Evolutionary conservation across 139 green algal genomes (phyloP).

Genomic region (Picochlorum sp.): DNA sequence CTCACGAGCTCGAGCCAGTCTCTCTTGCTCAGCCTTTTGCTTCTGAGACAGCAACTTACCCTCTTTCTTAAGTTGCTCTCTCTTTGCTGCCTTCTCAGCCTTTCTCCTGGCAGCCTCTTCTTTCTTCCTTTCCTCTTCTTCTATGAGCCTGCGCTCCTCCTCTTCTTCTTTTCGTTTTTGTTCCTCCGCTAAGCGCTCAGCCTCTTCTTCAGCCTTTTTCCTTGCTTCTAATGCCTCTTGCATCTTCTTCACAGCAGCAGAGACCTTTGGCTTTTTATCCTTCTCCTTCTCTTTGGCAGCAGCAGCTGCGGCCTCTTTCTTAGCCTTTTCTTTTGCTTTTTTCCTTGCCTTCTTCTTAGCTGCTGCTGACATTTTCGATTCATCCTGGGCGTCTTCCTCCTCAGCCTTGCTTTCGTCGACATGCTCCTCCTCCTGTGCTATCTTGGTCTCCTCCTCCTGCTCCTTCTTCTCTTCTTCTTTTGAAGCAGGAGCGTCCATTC

Average conservation of each 20-base stretch:
- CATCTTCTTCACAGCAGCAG: constrained; percentile 60
- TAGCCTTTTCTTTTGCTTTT: constrained; percentile 60
- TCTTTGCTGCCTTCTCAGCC: constrained; percentile 38
- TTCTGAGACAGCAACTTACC: constrained; percentile 85
- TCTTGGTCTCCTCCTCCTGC: constrained; percentile 14
- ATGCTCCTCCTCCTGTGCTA: constrained; percentile 14
- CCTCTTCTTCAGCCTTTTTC: constrained; percentile 56
- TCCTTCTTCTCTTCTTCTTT: constrained; percentile 14
- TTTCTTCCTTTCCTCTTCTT: constrained; percentile 52
- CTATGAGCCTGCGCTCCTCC: constrained; percentile 44
- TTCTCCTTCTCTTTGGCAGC: constrained; percentile 26
- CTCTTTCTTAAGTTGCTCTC: constrained; percentile 72
- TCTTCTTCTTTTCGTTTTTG: constrained; percentile 52
- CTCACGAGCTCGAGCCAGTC: constrained; percentile 67
- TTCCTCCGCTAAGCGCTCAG: constrained; percentile 38
- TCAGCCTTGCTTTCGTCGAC: constrained; percentile 15
- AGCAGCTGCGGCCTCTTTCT: constrained; percentile 23
- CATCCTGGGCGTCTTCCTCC: constrained; percentile 16
- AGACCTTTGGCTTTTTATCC: constrained; percentile 50
- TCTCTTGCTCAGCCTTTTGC: constrained; percentile 84
- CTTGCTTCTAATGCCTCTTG: constrained; percentile 63
- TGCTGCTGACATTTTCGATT: constrained; percentile 38
- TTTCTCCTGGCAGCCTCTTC: constrained; percentile 66
- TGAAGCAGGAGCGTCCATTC: constrained; percentile 8
- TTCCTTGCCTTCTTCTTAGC: constrained; percentile 47